Evolutionary conservation across 1,284 basidiomycete species (phyloP).

Genomic region (Ustilago crameri): DNA sequence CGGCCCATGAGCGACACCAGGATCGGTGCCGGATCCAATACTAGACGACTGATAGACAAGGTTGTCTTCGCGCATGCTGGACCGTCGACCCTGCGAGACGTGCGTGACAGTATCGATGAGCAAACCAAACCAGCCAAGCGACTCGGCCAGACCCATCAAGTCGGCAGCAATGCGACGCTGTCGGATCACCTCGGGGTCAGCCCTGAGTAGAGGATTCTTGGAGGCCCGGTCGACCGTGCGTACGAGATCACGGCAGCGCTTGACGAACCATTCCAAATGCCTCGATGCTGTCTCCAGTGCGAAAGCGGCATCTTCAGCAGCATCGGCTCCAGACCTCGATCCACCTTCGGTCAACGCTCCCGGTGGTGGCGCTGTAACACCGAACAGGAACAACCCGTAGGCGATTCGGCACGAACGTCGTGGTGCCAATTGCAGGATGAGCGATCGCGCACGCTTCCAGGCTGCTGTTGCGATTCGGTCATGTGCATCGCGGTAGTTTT

Average conservation of each 20-base stretch:
- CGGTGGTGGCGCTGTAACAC: constrained; percentile 44
- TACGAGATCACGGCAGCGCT: constrained; percentile 34
- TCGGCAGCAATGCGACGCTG: constrained; percentile 37
- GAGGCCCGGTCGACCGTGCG: constrained; percentile 36
- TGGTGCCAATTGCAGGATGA: constrained; percentile 48
- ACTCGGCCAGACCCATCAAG: constrained; percentile 47
- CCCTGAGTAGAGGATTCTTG: constrained; percentile 33
- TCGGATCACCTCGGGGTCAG: constrained; percentile 24
- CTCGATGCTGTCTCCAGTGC: constrained; percentile 46
- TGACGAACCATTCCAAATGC: constrained; percentile 49
- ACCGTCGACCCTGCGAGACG: constrained; percentile 38
- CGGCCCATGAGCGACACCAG: constrained; percentile 23
- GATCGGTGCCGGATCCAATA: constrained; percentile 39
- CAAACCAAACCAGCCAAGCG: constrained; percentile 49
- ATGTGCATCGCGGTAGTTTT: constrained; percentile 44
- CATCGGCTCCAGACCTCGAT: constrained; percentile 33
- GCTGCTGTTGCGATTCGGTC: constrained; percentile 49
- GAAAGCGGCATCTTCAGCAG: constrained; percentile 48
- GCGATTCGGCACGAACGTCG: constrained; percentile 39
- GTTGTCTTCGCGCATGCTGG: constrained; percentile 43
- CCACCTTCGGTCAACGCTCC: constrained; percentile 44
- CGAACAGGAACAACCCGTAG: constrained; percentile 48
- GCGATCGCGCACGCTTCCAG: constrained; percentile 44
- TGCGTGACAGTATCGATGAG: constrained; percentile 49
- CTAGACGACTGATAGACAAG: constrained; percentile 35